Conservation (phyloP, 2,329 filamentous ascomycete species). For the Penicillium concentricum region DNA sequence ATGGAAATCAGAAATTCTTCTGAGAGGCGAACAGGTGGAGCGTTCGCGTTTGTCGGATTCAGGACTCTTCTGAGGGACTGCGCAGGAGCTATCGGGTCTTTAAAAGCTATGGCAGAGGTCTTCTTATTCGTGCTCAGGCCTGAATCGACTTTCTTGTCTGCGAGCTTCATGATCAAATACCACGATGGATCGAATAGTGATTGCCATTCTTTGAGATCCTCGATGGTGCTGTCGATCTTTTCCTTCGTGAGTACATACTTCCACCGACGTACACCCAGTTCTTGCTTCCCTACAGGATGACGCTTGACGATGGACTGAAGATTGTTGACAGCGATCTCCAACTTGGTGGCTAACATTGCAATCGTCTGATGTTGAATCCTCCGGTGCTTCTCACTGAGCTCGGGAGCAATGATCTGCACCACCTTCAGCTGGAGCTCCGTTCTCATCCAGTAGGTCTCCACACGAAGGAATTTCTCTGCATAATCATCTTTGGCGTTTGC, state of each 20-base stretch:
- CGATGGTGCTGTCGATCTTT: conserved; percentile 1
- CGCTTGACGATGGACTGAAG: neutral
- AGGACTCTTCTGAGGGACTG: neutral
- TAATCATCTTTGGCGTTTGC: neutral
- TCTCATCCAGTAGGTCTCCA: neutral
- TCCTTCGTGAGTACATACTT: conserved; percentile 4
- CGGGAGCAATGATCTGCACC: neutral
- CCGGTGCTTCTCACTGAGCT: neutral
- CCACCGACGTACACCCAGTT: neutral
- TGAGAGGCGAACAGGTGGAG: neutral
- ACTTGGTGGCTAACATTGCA: neutral
- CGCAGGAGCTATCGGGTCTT: neutral
- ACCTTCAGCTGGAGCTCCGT: neutral
- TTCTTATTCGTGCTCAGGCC: neutral
- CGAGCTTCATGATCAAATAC: neutral
- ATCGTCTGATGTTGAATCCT: neutral
- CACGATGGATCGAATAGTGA: neutral
- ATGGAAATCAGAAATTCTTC: neutral
- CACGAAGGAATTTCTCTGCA: neutral
- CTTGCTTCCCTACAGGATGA: neutral
- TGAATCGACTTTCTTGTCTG: neutral
- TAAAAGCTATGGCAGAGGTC: neutral
- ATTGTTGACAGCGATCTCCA: neutral
- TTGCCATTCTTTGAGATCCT: neutral
- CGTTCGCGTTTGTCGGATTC: neutral